Evolutionary conservation across 1,139 yeast species (phyloP).

Genomic region (Geotrichum reessii): DNA sequence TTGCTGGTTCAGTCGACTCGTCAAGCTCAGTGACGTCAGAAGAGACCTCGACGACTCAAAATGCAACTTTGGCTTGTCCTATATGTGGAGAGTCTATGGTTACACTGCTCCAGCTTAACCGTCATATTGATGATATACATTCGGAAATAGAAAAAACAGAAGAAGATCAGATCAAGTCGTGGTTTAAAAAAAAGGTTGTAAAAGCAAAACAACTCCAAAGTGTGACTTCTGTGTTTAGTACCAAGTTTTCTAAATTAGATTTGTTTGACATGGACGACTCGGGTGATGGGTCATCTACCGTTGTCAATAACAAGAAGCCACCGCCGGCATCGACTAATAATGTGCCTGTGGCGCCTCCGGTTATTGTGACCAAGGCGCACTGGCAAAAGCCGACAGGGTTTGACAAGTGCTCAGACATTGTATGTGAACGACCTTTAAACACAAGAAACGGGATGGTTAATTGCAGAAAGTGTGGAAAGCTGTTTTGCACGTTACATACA

Average conservation of each 20-base stretch:
- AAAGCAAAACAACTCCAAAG: slow-evolving; percentile 30
- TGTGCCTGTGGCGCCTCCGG: slow-evolving; percentile 2
- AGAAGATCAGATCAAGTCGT: slow-evolving; percentile 39
- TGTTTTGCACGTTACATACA: slow-evolving; percentile 66
- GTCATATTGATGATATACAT: slow-evolving; percentile 70
- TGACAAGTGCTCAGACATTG: slow-evolving; percentile 32
- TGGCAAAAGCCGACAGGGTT: slow-evolving; percentile 51
- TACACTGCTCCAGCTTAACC: slow-evolving; percentile 53
- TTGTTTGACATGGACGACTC: slow-evolving; percentile 30
- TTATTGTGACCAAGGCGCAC: slow-evolving; percentile 47
- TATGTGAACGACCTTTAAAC: slow-evolving; percentile 32
- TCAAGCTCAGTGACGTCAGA: slow-evolving; percentile 21
- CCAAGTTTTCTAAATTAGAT: slow-evolving; percentile 34
- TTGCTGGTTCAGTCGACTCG: slow-evolving; percentile 8
- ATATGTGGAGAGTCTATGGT: slow-evolving; percentile 62
- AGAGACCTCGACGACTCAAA: slow-evolving; percentile 22
- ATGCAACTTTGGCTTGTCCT: slow-evolving; percentile 48
- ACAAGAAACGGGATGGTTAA: slow-evolving; percentile 33
- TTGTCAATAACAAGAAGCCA: background rate
- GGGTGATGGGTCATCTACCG: slow-evolving; percentile 6
- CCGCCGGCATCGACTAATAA: background rate
- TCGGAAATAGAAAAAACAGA: slow-evolving; percentile 32
- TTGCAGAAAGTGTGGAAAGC: slow-evolving; percentile 55
- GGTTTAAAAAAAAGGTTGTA: slow-evolving; percentile 36
- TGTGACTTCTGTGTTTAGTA: slow-evolving; percentile 30